Base-by-base conservation (phyloP, 768 basidiomycete species). In the Cubamyces lactineus region DNA sequence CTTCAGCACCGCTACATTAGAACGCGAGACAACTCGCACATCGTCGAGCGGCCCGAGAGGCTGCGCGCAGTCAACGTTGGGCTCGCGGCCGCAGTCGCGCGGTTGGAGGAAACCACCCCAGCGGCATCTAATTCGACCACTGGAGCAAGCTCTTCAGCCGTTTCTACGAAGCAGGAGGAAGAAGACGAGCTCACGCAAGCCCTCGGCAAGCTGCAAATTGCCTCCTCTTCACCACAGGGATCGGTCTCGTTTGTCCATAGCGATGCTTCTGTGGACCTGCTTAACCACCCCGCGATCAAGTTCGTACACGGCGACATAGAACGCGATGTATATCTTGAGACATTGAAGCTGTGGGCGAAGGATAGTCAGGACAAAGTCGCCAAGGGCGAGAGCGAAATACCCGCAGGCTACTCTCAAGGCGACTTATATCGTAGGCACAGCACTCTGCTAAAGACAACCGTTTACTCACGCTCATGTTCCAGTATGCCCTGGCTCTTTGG, bases 21-120 rank as follows among this genome's bases (percentile, higher is more conserved):
- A 16, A 86, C 87, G 16, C 80, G 83, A 52, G 88, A 93, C 67
- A 78, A 79, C 0, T 92, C 91, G 1, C 78, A 80, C 47, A 87
- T 97, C 55, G 85, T 96, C n/a, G 96, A 98, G 72, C 82, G 93
- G 11, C 96, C 96, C 0, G 92, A 97, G 71, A 86, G 96, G 23
- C 77, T 98, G 26, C 84, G 88, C 51, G 95, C 95, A 0, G 85
- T 98, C 52, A 86, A 87, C 66, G 69, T 91, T 5, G 96, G 96
- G 1, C 79, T 97, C 8, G 82, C 94, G 2, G 89, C 90, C 7
- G 92, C 89, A 0, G 79, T 92, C 19, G 83, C 94, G 7, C 84
- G 89, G 51, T 75, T 94, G 4, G 89, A 92, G 66, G 63, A 70
- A 53, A n/a, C 38, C 15, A 39, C 21, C 8, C 23, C 57, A 19